Evolutionary conservation across 176 grass and related monocot species (phyloP).

Genomic region (Bromus sterilis): DNA sequence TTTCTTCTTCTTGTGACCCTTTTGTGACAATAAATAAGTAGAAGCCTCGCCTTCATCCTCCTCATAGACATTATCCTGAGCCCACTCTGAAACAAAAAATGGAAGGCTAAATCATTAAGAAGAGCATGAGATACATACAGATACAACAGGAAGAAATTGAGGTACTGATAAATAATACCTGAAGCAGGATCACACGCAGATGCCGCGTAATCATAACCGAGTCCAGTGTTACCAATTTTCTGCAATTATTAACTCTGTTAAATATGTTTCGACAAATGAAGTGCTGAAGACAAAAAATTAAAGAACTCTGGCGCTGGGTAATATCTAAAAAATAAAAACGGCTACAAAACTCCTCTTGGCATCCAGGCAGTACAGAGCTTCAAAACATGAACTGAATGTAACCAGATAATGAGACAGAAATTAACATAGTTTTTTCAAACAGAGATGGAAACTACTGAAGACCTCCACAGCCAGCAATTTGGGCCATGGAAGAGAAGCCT

Average conservation of each 20-base stretch:
- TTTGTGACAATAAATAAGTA: conserved; percentile 40
- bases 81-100: conserved; percentile 46
- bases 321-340: background rate
- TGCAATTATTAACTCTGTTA: conserved; percentile 33
- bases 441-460: background rate
- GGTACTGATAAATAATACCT: conserved; percentile 39
- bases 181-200: conserved; percentile 65
- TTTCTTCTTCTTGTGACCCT: conserved; percentile 59
- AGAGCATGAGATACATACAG: conserved; percentile 8
- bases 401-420: background rate
- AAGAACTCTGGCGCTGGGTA: background rate
- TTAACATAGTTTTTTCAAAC: background rate
- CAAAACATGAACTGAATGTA: background rate
- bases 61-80: conserved; percentile 58
- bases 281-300: background rate
- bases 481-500: background rate
- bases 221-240: conserved; percentile 42
- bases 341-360: background rate
- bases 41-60: conserved; percentile 75
- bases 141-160: background rate
- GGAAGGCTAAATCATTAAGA: conserved; percentile 9
- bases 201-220: conserved; percentile 63
- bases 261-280: conserved; percentile 26
- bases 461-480: background rate
- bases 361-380: background rate